A percentile compares a stretch with the other conserved stretches of the same genome.
Conservation (phyloP, 164 flowering plant species). For the Piper betle region DNA sequence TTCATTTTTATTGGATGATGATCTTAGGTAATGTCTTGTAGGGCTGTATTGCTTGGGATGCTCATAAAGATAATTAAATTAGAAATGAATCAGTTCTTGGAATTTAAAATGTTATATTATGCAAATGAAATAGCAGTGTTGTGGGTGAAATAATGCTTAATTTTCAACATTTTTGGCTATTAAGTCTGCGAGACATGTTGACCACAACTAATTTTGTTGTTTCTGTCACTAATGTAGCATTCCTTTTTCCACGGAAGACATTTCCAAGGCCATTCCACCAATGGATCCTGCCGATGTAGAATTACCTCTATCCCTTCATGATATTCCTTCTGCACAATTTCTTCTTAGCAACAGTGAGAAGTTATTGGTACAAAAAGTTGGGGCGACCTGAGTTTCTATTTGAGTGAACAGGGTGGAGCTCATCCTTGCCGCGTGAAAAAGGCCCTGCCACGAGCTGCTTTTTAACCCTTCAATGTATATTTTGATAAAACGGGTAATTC, state of each 20-base stretch:
- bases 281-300: slow-evolving; percentile 60
- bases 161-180: neutral
- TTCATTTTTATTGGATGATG: slow-evolving; percentile 95
- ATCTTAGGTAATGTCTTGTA: slow-evolving; percentile 46
- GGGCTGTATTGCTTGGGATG: no score
- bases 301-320: slow-evolving; percentile 39
- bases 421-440: neutral
- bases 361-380: neutral
- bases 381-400: neutral
- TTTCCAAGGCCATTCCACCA: slow-evolving; percentile 75
- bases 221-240: slow-evolving; percentile 40
- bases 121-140: neutral
- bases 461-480: neutral
- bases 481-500: neutral
- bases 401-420: neutral
- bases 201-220: neutral
- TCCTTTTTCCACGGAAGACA: slow-evolving; percentile 91
- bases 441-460: neutral
- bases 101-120: neutral
- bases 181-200: no score
- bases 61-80: neutral
- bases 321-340: slow-evolving; percentile 50
- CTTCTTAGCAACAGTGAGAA: slow-evolving; percentile 15
- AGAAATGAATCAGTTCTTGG: neutral
- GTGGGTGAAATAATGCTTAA: neutral